Base-by-base conservation (phyloP, 1,284 basidiomycete species). In the Porphyrellus sp. region DNA sequence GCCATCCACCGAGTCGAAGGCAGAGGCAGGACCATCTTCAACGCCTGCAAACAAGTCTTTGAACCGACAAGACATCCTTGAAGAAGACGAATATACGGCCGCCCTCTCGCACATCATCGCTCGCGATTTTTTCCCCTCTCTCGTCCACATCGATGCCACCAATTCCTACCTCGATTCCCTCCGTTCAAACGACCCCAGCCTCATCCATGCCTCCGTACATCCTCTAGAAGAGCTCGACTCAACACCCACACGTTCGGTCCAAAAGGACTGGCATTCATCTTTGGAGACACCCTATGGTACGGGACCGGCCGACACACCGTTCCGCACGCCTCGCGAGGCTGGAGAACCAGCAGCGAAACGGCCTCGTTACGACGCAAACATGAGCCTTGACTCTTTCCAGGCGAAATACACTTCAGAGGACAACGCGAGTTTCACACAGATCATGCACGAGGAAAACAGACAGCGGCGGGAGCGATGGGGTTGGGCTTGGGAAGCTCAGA, bases 101-200 rank as follows among this genome's bases (percentile, higher is more conserved):
- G 90, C 91, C 1, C 79, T 99, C n/a, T 93, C 92, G 3, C 81
- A 86, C 46, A 97, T 99, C 67, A 98, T 99, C 68, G 88, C 91
- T 44, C 86, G 97, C 47, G 95, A 98, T 74, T 99, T 98, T 78
- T 99, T 98, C 66, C 96, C 96, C 0, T 91, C 89, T 13, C 81
- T 97, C 12, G 83, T 86, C 20, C 89, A 91, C 61, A 77, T 95
- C 28, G 89, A 94, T 61, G 90, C 91, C 20, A 91, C 91, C 16
- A 91, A 93, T 68, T 80, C 79, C 52, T 93, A 92, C 68, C 81
- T 94, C 16, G 85, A 90, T 53, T 91, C 92, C 1, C 74, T 93
- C 21, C 77, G 79, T 39, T 75, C 83, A 23, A 77, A 85, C 57
- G 90, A 95, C 65, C 82, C 88, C 1, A 74, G 79, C 51, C 79